A percentile compares a stretch with the other conserved stretches of the same genome.
phyloP scores from a whole-genome alignment of 2,329 filamentous ascomycete genomes.

The Laburnicola sp. region DNA sequence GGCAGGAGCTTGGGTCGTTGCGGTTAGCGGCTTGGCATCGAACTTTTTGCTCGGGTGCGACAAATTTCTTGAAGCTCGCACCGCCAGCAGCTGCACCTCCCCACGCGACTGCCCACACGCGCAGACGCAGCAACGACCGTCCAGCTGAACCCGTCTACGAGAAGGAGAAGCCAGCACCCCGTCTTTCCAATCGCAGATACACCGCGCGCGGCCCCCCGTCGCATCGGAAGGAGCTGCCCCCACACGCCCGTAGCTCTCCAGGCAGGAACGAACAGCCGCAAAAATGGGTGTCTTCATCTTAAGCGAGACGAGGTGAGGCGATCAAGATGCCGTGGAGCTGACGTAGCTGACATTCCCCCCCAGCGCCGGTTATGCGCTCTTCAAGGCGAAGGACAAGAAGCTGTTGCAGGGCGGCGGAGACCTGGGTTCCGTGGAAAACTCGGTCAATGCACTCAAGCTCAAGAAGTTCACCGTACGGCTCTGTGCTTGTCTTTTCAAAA shows the following conservation, averaged over 20 bases:
- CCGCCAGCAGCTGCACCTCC: slow-evolving; percentile 20
- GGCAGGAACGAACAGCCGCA: slow-evolving; percentile 14
- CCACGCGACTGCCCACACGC: slow-evolving; percentile 22
- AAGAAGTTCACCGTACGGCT: slow-evolving; percentile 73
- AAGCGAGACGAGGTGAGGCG: slow-evolving; percentile 38
- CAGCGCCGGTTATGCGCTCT: slow-evolving; percentile 93
- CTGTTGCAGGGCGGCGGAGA: slow-evolving; percentile 84
- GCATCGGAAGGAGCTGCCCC: slow-evolving; percentile 19
- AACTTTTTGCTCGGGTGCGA: slow-evolving; percentile 3
- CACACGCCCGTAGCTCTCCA: slow-evolving; percentile 2
- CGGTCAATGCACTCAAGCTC: slow-evolving; percentile 88
- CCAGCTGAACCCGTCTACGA: background rate
- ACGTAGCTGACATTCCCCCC: slow-evolving; percentile 48
- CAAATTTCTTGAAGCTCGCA: slow-evolving; percentile 13
- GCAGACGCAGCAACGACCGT: slow-evolving; percentile 7
- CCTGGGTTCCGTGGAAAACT: slow-evolving; percentile 77
- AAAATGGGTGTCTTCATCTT: slow-evolving; percentile 51
- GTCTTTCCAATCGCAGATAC: background rate
- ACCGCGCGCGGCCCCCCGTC: background rate
- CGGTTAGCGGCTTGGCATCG: slow-evolving; percentile 1
- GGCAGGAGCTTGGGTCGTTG: too few relatives aligned
- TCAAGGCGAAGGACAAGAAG: slow-evolving; percentile 99
- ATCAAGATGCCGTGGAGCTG: slow-evolving; percentile 11
- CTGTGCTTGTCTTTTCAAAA: background rate
- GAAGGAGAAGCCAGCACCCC: background rate